These are phyloP conservation scores for Phylloporus rhodoxanthus DNA, from an alignment of 768 basidiomycete genomes.

Conservation along the genomic window DNA sequence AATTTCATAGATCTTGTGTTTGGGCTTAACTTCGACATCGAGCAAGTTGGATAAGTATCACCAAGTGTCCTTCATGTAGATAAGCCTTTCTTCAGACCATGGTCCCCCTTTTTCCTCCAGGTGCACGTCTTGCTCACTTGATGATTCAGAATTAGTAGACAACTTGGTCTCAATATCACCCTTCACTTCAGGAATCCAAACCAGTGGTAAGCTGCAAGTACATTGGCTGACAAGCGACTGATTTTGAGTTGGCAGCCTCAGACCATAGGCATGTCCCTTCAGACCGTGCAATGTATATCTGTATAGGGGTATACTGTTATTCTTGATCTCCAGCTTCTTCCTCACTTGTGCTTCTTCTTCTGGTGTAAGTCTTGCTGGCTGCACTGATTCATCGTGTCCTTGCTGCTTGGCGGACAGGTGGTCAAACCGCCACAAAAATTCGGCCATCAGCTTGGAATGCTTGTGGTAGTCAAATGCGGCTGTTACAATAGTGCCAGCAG, in stretches of 20 bases:
- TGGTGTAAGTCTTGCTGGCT: no score
- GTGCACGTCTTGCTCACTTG: neutral
- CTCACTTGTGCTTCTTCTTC: no score
- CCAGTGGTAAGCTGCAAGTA: neutral
- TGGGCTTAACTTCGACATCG: neutral
- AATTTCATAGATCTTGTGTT: constrained; percentile 1
- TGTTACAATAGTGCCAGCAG: constrained; percentile 1
- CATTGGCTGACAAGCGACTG: neutral
- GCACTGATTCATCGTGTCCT: neutral
- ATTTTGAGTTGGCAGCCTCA: neutral
- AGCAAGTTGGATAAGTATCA: neutral
- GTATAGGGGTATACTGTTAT: neutral
- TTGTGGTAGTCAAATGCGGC: no score
- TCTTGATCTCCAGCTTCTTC: neutral
- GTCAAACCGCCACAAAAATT: neutral
- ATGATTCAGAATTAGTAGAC: neutral
- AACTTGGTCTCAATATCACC: neutral
- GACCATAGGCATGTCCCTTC: neutral
- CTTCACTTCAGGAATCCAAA: neutral
- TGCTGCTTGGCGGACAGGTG: neutral
- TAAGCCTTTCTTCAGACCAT: neutral
- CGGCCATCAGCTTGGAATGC: no score
- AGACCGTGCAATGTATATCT: neutral
- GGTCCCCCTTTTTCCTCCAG: neutral
- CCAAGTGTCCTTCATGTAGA: constrained; percentile 8